Percentiles rank a stretch among this genome's conserved stretches.
These are phyloP conservation scores for Helicostylum pulchrum DNA, from an alignment of 192 early-diverging fungal species.

Conservation along the genomic window DNA sequence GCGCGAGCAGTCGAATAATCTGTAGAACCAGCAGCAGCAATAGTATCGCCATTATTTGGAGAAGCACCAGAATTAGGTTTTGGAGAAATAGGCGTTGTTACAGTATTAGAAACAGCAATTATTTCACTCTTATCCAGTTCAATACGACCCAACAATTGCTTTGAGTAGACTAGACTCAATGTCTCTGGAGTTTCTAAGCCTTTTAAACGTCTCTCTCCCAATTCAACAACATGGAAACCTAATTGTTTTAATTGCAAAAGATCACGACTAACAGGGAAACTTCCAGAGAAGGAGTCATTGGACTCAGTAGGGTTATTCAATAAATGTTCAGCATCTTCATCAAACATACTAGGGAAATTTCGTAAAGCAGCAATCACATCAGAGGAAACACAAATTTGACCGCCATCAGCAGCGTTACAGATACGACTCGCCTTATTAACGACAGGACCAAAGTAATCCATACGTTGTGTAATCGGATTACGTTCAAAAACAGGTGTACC, in stretches of 20 bases:
- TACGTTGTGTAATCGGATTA: constrained; percentile 84
- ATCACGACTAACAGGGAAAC: constrained; percentile 19
- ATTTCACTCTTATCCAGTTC: constrained; percentile 41
- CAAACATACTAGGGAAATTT: constrained; percentile 28
- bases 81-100: neutral
- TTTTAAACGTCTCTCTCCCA: constrained; percentile 83
- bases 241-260: constrained; percentile 52
- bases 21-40: neutral
- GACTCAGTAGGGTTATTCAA: neutral
- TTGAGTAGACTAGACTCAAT: constrained; percentile 72
- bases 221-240: constrained; percentile 63
- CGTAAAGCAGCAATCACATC: constrained; percentile 55
- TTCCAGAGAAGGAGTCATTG: constrained; percentile 2
- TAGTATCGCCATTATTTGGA: neutral
- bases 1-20: neutral
- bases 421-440: constrained; percentile 86
- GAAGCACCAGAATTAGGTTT: neutral
- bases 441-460: constrained; percentile 97
- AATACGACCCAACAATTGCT: constrained; percentile 40
- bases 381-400: constrained; percentile 83
- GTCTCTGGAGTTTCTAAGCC: constrained; percentile 87
- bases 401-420: constrained; percentile 82
- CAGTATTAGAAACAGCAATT: constrained; percentile 3
- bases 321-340: constrained; percentile 6
- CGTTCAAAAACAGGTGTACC: constrained; percentile 85